Evolutionary conservation across 73 alveolate genomes (phyloP), one percentile per base, ranked within the genome.

Genomic region (Tetrahymena thermophila): DNA sequence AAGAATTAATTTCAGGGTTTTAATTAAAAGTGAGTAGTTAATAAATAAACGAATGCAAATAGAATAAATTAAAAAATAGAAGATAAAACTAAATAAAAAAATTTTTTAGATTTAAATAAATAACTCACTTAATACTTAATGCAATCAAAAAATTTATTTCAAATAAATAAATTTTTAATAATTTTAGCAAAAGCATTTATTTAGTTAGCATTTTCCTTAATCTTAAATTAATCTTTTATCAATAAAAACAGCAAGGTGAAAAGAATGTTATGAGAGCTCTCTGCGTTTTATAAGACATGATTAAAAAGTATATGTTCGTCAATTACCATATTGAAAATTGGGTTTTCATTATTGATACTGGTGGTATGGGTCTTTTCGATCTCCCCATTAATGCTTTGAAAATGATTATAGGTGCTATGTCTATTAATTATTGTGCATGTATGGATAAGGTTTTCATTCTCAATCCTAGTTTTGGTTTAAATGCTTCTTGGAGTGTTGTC

Each of bases 401-500:
- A 95, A 43, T 95, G 83, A 58, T 93, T 21, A 95, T 94, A 43
- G 93, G 93, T 28, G 50, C 94, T 1, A 95, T 95, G 96, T 42
- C 93, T 31, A 94, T 95, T 15, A 95, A 95, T 95, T 95, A 85
- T 93, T 95, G 96, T 43, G 96, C 95, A 50, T 95, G 97, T 50
- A 56, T 95, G 58, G 95, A 95, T 56, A 95, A 89, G 25, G 95
- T 95, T 50, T 95, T 85, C 57, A 83, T 95, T 16, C 94, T 95
- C 25, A 95, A 89, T 38, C 97, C 95, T 0, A 85, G 95, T 28
- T 85, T 93, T 95, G 71, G 94, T 50, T 50, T 95, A 16, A 95
- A 94, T 85, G 71, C 94, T 89, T 95, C 97, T n/a, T 95, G 97
- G 97, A 95, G 94, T 40, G 93, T 95, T 89, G 97, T 95, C 43